A percentile compares a stretch with the other conserved stretches of the same genome.
These are phyloP conservation scores for Nadsonia fulvescens DNA, from an alignment of 805 yeast species.

Conservation along the genomic window DNA sequence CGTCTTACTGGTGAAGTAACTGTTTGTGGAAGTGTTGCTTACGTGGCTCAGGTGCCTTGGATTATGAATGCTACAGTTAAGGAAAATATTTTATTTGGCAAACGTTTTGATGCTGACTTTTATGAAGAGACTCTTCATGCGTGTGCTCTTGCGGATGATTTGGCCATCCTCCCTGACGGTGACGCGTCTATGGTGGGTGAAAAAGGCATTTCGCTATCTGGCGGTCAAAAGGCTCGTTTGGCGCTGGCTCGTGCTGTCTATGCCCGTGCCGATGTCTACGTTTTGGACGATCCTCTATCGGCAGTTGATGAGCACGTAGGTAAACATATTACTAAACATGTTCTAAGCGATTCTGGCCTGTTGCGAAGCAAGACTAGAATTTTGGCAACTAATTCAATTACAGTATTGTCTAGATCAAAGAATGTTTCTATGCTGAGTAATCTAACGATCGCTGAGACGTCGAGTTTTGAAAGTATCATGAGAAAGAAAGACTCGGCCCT, in stretches of 20 bases:
- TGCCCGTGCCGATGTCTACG: slow-evolving; percentile 80
- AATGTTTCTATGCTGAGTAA: slow-evolving; percentile 49
- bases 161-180: slow-evolving; percentile 67
- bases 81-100: slow-evolving; percentile 82
- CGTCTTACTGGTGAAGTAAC: slow-evolving; percentile 49
- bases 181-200: slow-evolving; percentile 91
- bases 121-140: slow-evolving; percentile 69
- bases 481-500: too few species aligned
- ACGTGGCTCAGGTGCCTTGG: slow-evolving; percentile 82
- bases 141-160: slow-evolving; percentile 69
- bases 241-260: slow-evolving; percentile 92
- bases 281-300: slow-evolving; percentile 80
- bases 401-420: slow-evolving; percentile 55
- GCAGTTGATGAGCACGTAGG: slow-evolving; percentile 97
- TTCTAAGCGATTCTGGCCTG: slow-evolving; percentile 53
- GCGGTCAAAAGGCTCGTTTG: slow-evolving; percentile 94
- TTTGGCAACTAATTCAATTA: slow-evolving; percentile 64
- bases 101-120: slow-evolving; percentile 60
- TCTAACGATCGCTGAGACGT: too few species aligned
- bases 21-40: slow-evolving; percentile 56
- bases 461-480: too few species aligned
- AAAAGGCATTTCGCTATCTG: slow-evolving; percentile 88
- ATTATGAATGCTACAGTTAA: slow-evolving; percentile 75
- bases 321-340: slow-evolving; percentile 57
- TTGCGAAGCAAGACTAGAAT: slow-evolving; percentile 50